Base-by-base conservation (phyloP, 1,139 yeast genomes). In the Candida frijolesensis region DNA sequence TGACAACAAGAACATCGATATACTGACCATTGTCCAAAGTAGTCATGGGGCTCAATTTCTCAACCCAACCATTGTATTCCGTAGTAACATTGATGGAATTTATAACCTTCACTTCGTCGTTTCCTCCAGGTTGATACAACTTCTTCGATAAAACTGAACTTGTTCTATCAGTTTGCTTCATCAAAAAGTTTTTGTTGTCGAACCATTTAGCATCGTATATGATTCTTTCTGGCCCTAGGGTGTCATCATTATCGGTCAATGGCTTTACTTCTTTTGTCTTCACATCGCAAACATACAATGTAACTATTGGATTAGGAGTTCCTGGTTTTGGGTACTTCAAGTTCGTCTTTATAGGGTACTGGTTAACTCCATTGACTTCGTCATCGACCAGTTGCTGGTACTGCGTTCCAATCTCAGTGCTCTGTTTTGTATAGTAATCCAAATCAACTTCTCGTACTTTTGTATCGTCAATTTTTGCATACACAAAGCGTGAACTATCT, bases 271-370 rank as follows among this genome's bases (percentile, higher is more conserved):
- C 42, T 9, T 61, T 59, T 1, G 64, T 57, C 1, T 62, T 53
- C 1, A 84, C 37, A 42, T 79, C 69, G 57, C 79, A 82, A 44
- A 76, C 67, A 55, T 71, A 65, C 18, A 92, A 44, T 1, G 66
- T 35, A 1, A 88, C 77, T 16, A 67, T 61, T 0, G 99, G 98
- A 61, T 88, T 88, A 1, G 76, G 60, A 16, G 80, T 79, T 0
- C 98, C 99, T 0, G 97, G 96, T 64, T 89, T 91, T 3, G 99
- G 98, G 65, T 94, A 95, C 62, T 87, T 88, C 54, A 92, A 68
- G 9, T 60, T 50, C 1, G 68, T 62, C 35, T 60, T 63, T 3
- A 72, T 67, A 0, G 96, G 95, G 59, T 87, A 88, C 44, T 82
- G 82, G 47, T 76, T 74, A 9, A 67, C 64, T 12, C 59, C 62